Base-by-base conservation (phyloP, 2,329 filamentous ascomycete species). In the Colletotrichum destructivum region DNA sequence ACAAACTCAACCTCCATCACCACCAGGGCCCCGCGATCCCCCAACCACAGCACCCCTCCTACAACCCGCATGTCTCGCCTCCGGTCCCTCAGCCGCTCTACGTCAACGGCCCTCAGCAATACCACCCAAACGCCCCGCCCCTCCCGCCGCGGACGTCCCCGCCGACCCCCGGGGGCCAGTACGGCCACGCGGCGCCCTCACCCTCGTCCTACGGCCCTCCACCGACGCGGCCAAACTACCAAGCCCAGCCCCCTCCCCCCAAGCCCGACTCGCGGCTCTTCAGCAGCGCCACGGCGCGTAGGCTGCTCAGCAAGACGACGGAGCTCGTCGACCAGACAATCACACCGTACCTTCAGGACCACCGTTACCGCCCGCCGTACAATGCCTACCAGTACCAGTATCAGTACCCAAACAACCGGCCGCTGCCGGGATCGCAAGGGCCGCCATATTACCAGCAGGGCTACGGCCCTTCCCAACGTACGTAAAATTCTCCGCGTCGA, bases 281-380 rank as follows among this genome's bases (percentile, higher is more conserved):
- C 57, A 78, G 79, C 35, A 77, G 78, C 69, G 77, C 76, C 44
- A 80, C 80, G 21, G 81, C 80, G 1, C 77, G 79, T 68, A 81
- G 79, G 65, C 81, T 80, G 77, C 61, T 82, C 15, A 79, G 77
- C 62, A 82, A 80, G 75, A 82, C 81, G 35, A 78, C 78, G 31
- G 77, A 80, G 56, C 78, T 77, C 15, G 72, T 83, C 26, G 81
- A 82, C 72, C 80, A 75, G 57, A 80, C 76, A 31, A 69, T 76
- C 21, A 66, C 71, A 47, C 75, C 76, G 1, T 72, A 74, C 47
- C 68, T 76, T 42, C 67, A 67, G 49, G 66, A 72, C 42, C 54
- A 65, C 46, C 66, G 68, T 18, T 68, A 73, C 71, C 68, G 66
- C 56, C 73, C 70, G 44, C 62, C 46, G 13, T 66, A 74, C 40